Percentiles rank a stretch among this genome's conserved stretches.
Conservation (phyloP, 495 filamentous ascomycete genomes). For the Astrocystis sublimbata region DNA sequence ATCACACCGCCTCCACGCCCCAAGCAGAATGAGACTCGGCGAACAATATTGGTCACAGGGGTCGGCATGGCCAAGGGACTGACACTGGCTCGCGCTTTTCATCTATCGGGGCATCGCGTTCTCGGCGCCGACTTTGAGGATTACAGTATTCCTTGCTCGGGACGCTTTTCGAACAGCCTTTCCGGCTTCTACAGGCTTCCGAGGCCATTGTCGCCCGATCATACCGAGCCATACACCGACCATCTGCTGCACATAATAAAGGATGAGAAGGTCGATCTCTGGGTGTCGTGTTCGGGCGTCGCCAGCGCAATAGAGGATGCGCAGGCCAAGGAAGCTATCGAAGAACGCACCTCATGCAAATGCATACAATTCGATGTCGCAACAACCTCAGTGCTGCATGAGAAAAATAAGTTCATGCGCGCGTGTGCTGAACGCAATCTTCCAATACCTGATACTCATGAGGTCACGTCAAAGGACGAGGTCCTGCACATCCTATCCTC, state of each 20-base stretch:
- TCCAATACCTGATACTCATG: slow-evolving; percentile 58
- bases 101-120: slow-evolving; percentile 65
- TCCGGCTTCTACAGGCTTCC: slow-evolving; percentile 55
- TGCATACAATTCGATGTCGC: slow-evolving; percentile 53
- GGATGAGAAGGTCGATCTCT: slow-evolving; percentile 65
- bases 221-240: slow-evolving; percentile 32
- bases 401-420: slow-evolving; percentile 60
- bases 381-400: slow-evolving; percentile 52
- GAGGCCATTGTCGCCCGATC: slow-evolving; percentile 30
- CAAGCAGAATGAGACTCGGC: slow-evolving; percentile 37
- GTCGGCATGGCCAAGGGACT: slow-evolving; percentile 69
- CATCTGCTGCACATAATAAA: slow-evolving; percentile 59
- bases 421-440: slow-evolving; percentile 54
- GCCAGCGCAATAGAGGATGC: slow-evolving; percentile 63
- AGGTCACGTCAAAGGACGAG: slow-evolving; percentile 55
- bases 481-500: slow-evolving; percentile 54
- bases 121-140: slow-evolving; percentile 69
- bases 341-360: slow-evolving; percentile 57
- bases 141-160: slow-evolving; percentile 36
- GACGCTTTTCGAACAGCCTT: slow-evolving; percentile 49
- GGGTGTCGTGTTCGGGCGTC: slow-evolving; percentile 70
- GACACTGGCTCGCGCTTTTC: slow-evolving; percentile 65
- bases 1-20: background rate
- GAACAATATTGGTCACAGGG: slow-evolving; percentile 70
- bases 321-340: slow-evolving; percentile 60